Conservation (phyloP, 1,284 basidiomycete species). For the Entoloma clypeatum region DNA sequence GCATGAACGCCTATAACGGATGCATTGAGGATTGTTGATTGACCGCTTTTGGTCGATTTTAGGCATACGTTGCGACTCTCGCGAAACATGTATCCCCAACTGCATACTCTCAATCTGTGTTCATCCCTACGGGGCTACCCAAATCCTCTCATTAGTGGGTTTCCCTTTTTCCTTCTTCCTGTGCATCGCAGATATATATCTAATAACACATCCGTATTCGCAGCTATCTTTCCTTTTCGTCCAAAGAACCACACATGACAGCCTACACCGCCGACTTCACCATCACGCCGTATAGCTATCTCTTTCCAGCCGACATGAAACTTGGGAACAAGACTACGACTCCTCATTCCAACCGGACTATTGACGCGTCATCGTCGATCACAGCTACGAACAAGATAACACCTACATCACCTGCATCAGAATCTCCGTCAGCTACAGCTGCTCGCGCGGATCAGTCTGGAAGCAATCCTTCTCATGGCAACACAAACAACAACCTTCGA, state of each 20-base stretch:
- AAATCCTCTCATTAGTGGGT: constrained; percentile 18
- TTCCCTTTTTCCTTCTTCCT: not conserved
- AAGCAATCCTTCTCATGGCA: constrained; percentile 12
- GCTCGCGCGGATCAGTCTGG: constrained; percentile 15
- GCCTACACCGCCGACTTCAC: constrained; percentile 24
- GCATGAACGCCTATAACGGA: not conserved
- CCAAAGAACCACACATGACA: constrained; percentile 13
- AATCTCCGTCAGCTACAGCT: constrained; percentile 4
- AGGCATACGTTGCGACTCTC: constrained; percentile 21
- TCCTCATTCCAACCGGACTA: no score
- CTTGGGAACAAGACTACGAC: constrained; percentile 5
- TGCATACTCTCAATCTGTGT: constrained; percentile 14
- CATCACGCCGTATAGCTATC: constrained; percentile 15
- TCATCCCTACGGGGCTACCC: constrained; percentile 17
- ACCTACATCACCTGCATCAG: not conserved
- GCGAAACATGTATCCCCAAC: constrained; percentile 18
- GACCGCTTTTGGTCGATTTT: not conserved
- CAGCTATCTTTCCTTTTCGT: constrained; percentile 19
- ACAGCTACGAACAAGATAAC: no score
- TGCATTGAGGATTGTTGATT: not conserved
- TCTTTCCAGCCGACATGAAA: constrained; percentile 8
- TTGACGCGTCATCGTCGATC: no score
- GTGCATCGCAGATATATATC: not conserved
- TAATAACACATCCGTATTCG: constrained; percentile 6
- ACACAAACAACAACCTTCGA: constrained; percentile 4